These are phyloP conservation scores for Candida tammaniensis DNA, from an alignment of 805 yeast species.

Conservation along the genomic window DNA sequence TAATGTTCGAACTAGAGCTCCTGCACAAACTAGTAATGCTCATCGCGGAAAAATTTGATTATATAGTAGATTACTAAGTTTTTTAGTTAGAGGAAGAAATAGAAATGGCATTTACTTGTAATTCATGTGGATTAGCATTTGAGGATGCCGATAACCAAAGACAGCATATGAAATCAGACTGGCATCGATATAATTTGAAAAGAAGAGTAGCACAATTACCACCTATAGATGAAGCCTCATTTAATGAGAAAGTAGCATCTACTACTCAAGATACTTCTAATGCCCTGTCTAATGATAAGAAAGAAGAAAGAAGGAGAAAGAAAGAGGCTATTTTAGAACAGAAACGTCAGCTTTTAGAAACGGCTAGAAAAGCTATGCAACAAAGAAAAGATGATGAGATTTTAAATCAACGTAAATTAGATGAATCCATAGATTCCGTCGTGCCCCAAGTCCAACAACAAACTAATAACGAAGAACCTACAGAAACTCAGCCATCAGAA, in stretches of 20 bases:
- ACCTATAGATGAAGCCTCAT: constrained; percentile 41
- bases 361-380: constrained; percentile 42
- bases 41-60: too few species aligned
- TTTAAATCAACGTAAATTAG: constrained; percentile 1
- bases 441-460: background rate
- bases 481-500: constrained; percentile 6
- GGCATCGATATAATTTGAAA: constrained; percentile 96
- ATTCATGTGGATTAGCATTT: constrained; percentile 82
- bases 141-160: constrained; percentile 82
- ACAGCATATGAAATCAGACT: constrained; percentile 93
- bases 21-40: too few species aligned
- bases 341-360: constrained; percentile 46
- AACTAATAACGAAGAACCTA: constrained; percentile 8
- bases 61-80: constrained; percentile 5
- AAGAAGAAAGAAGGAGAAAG: constrained; percentile 48
- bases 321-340: constrained; percentile 49
- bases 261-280: constrained; percentile 16
- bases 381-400: constrained; percentile 13
- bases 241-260: constrained; percentile 26
- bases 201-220: constrained; percentile 77
- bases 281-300: constrained; percentile 36
- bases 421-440: constrained; percentile 3
- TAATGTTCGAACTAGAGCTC: too few species aligned
- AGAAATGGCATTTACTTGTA: constrained; percentile 57
- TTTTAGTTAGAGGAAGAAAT: background rate